These are phyloP conservation scores for Acacia crassicarpa DNA, from an alignment of 306 rosid genomes.

Conservation along the genomic window DNA sequence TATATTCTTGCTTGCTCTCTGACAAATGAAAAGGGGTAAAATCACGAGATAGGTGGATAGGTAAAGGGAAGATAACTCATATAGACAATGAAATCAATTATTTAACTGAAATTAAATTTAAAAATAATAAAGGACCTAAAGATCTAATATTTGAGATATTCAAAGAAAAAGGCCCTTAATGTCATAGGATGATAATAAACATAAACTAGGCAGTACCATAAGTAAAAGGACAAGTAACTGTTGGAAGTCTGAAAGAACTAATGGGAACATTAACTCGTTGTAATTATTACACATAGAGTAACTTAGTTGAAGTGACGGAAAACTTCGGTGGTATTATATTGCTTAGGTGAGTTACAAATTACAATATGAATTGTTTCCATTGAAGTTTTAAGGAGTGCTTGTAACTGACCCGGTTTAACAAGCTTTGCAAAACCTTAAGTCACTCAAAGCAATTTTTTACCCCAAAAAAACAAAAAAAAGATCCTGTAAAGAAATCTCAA, in stretches of 20 bases:
- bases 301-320: not conserved
- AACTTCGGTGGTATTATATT: not conserved
- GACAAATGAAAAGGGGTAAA: not conserved
- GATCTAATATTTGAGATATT: not conserved
- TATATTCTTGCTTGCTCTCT: not conserved
- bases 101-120: not conserved
- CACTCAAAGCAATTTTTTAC: not conserved
- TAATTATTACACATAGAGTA: not conserved
- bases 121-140: not conserved
- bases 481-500: not conserved
- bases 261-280: not conserved
- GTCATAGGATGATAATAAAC: not conserved
- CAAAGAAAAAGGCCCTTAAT: not conserved
- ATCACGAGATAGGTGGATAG: constrained; percentile 9
- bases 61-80: not conserved
- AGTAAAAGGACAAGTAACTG: not conserved
- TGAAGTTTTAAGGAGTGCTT: not conserved
- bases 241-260: not conserved
- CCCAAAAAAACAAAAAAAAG: not conserved
- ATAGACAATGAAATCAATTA: not conserved
- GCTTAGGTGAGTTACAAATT: not conserved
- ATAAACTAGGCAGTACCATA: not conserved
- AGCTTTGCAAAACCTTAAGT: not conserved
- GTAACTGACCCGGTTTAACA: not conserved
- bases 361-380: not conserved